These are phyloP conservation scores for Sporothrix mexicana DNA, from an alignment of 2,329 filamentous ascomycete species.

Conservation along the genomic window DNA sequence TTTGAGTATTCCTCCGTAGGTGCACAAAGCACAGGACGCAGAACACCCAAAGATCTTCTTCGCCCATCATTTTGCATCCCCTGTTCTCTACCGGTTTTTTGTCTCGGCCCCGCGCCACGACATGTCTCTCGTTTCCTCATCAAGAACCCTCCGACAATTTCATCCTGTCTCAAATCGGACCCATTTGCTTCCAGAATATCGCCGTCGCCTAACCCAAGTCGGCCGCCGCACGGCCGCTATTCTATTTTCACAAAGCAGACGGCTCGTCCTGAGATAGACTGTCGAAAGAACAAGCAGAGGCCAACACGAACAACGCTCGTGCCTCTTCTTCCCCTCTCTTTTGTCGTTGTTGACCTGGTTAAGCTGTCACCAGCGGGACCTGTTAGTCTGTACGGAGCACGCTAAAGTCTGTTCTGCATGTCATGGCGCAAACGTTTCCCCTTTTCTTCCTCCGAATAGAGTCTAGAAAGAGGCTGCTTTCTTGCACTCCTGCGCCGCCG, in stretches of 20 bases:
- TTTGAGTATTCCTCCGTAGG: background rate
- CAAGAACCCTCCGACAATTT: background rate
- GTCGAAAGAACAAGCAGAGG: background rate
- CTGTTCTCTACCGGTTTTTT: background rate
- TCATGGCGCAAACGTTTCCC: background rate
- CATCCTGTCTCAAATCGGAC: constrained; percentile 18
- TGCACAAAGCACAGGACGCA: constrained; percentile 20
- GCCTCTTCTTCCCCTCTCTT: background rate
- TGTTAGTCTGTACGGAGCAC: background rate
- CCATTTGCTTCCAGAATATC: constrained; percentile 10
- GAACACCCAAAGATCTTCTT: background rate
- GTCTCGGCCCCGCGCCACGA: constrained; percentile 7
- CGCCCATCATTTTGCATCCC: background rate
- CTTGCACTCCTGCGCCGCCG: background rate
- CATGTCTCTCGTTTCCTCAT: constrained; percentile 27
- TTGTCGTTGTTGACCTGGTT: constrained; percentile 7
- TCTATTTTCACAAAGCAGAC: background rate
- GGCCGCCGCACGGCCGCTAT: constrained; percentile 16
- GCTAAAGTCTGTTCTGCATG: constrained; percentile 17
- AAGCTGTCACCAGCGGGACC: background rate
- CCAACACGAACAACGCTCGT: constrained; percentile 9
- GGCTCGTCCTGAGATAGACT: too few species aligned
- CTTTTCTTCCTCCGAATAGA: constrained; percentile 10
- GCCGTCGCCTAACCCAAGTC: background rate
- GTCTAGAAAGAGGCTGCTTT: background rate